Percentiles rank a stretch among this genome's conserved stretches.
Conservation (phyloP, 2,329 filamentous ascomycete genomes). For the Colletotrichum sp. region DNA sequence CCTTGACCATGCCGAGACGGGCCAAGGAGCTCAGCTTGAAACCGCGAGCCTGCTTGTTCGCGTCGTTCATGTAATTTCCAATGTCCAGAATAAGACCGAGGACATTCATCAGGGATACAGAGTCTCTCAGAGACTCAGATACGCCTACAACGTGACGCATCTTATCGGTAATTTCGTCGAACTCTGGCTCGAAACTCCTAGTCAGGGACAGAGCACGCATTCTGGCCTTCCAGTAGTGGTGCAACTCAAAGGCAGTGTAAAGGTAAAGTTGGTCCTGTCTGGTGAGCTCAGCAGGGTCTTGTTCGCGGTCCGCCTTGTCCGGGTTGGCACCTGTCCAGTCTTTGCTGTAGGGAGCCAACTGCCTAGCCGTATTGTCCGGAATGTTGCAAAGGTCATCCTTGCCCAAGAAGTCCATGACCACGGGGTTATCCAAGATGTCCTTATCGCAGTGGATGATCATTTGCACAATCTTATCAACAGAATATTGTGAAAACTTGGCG, state of each 20-base stretch:
- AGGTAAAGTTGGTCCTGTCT: slow-evolving; percentile 96
- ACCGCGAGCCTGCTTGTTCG: slow-evolving; percentile 95
- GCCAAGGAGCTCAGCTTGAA: slow-evolving; percentile 98
- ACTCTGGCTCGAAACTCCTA: slow-evolving; percentile 83
- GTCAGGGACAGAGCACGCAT: slow-evolving; percentile 91
- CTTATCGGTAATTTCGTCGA: slow-evolving; percentile 88
- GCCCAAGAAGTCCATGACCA: slow-evolving; percentile 96
- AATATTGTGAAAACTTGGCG: slow-evolving; percentile 86
- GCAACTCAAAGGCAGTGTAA: slow-evolving; percentile 89
- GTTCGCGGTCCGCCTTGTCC: slow-evolving; percentile 76
- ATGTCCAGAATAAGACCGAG: slow-evolving; percentile 96
- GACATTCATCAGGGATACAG: slow-evolving; percentile 93
- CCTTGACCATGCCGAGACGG: slow-evolving; percentile 95
- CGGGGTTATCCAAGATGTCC: slow-evolving; percentile 84
- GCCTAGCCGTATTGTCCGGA: slow-evolving; percentile 86
- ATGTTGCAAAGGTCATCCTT: slow-evolving; percentile 93
- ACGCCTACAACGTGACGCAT: slow-evolving; percentile 85
- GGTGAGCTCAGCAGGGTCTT: slow-evolving; percentile 86
- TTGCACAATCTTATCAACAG: slow-evolving; percentile 84
- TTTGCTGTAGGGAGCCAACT: slow-evolving; percentile 93
- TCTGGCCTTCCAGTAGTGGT: slow-evolving; percentile 98
- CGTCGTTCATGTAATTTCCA: slow-evolving; percentile 99
- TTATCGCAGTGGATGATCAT: slow-evolving; percentile 96
- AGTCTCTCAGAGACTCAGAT: slow-evolving; percentile 88
- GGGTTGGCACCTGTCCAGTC: slow-evolving; percentile 95